phyloP scores from a whole-genome alignment of 805 yeast genomes.

The Candida easanensis region DNA sequence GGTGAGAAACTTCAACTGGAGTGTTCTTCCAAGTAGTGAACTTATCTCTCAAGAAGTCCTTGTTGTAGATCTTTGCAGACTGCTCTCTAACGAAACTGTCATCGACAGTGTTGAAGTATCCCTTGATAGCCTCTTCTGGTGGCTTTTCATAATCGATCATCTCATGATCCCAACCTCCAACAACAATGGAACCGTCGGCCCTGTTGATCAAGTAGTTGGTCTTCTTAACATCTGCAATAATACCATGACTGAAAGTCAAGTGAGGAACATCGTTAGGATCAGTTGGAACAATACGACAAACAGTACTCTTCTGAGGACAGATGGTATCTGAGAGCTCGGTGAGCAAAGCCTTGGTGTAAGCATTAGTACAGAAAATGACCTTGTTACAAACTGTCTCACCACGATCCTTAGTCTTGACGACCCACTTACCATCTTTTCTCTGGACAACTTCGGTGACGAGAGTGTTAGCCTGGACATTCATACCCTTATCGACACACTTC shows the following conservation, averaged over 20 bases:
- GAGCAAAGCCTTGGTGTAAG: conserved; percentile 37
- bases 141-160: conserved; percentile 2
- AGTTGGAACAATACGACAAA: conserved; percentile 27
- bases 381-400: conserved; percentile 30
- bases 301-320: conserved; percentile 33
- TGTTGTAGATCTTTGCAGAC: conserved; percentile 20
- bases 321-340: conserved; percentile 27
- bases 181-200: conserved; percentile 35
- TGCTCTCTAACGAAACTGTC: conserved; percentile 31
- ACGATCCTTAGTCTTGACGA: conserved; percentile 28
- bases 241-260: conserved; percentile 32
- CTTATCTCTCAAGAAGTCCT: conserved; percentile 28
- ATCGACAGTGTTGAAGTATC: conserved; percentile 30
- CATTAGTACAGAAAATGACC: conserved; percentile 28
- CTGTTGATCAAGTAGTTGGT: conserved; percentile 35
- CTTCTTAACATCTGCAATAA: conserved; percentile 24
- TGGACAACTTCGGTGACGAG: conserved; percentile 29
- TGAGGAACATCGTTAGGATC: conserved; percentile 27
- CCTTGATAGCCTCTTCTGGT: conserved; percentile 6
- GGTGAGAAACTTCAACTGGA: conserved; percentile 22
- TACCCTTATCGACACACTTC: conserved; percentile 29
- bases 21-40: conserved; percentile 32
- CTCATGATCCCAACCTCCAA: conserved; percentile 29
- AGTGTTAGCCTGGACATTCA: conserved; percentile 41
- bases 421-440: conserved; percentile 29